Base-by-base conservation (phyloP, 1,284 basidiomycete genomes). In the Cryptococcus wingfieldii region DNA sequence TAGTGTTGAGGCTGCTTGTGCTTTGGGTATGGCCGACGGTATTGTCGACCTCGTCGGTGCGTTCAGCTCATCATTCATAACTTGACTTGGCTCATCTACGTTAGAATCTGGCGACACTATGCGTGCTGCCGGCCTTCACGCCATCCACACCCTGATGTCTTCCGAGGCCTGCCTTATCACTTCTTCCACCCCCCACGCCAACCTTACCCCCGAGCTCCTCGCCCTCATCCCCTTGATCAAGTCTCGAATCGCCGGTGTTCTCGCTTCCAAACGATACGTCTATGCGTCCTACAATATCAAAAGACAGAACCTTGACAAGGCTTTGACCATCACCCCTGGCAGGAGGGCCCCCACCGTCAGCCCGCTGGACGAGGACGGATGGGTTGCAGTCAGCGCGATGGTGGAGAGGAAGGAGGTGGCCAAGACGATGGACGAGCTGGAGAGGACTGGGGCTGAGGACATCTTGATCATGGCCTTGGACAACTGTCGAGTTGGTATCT, bases 81-180 rank as follows among this genome's bases (percentile, higher is more conserved):
- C 23, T 10, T 50, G 34, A 19, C 23, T 39, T 58, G 42, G 28
- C 4, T 44, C 44, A 25, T 25, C n/a, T 50, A 19, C 51, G 31
- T 31, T 74, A 91, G 95, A 98, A 78, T 96, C 91, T n/a, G 95
- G 95, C 31, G 96, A 98, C 69, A 99, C 95, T 2, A 99, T 99
- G 96, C 90, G 95, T 43, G 96, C 95, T 25, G 95, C 94, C 2
- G 95, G 95, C 47, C 81, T 99, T 53, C 89, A 90, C 76, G 85
- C 93, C 34, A 96, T 98, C 70, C 88, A 87, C 45, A 95, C 91
- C 2, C 77, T 98, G 14, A 83, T 98, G 54, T 76, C 84, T 46
- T 90, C 92, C 0, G 89, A 99, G 79, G 95, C 95, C 3, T 90
- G 97, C 52, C 84, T 99, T 46, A 97, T 99, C 81, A 87, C 86